Conservation (phyloP, 2,329 filamentous ascomycete genomes). For the Aureobasidium sp. region DNA sequence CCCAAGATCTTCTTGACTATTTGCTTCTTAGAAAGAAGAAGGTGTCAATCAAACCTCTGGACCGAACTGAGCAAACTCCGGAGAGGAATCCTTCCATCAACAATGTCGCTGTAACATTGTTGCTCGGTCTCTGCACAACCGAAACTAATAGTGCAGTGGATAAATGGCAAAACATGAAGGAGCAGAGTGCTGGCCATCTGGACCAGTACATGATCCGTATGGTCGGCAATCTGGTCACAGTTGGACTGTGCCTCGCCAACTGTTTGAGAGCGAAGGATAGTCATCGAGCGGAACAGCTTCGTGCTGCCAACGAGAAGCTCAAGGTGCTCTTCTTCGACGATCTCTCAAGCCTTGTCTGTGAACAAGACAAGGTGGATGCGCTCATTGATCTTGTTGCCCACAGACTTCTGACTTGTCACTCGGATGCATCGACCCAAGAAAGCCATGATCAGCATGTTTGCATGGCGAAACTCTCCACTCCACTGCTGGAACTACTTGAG, state of each 20-base stretch:
- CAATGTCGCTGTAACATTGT: background rate
- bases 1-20: constrained; percentile 42
- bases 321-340: constrained; percentile 29
- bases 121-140: constrained; percentile 8
- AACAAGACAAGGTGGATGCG: constrained; percentile 38
- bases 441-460: background rate
- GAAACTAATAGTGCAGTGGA: constrained; percentile 1
- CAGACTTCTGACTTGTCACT: background rate
- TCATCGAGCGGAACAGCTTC: constrained; percentile 24
- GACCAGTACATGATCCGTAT: constrained; percentile 45
- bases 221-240: constrained; percentile 43
- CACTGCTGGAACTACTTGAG: background rate
- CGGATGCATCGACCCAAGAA: background rate
- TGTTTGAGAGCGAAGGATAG: constrained; percentile 24
- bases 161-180: constrained; percentile 6
- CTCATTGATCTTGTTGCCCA: constrained; percentile 33
- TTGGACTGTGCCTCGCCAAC: constrained; percentile 31
- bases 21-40: constrained; percentile 34
- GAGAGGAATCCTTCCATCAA: background rate
- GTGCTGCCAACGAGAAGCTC: constrained; percentile 23
- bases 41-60: background rate
- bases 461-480: background rate
- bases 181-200: constrained; percentile 23
- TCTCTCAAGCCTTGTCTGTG: constrained; percentile 32
- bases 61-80: background rate